Percentiles rank a stretch among this genome's conserved stretches.
Conservation (phyloP, 805 yeast species). For the Lachancea fermentati region DNA sequence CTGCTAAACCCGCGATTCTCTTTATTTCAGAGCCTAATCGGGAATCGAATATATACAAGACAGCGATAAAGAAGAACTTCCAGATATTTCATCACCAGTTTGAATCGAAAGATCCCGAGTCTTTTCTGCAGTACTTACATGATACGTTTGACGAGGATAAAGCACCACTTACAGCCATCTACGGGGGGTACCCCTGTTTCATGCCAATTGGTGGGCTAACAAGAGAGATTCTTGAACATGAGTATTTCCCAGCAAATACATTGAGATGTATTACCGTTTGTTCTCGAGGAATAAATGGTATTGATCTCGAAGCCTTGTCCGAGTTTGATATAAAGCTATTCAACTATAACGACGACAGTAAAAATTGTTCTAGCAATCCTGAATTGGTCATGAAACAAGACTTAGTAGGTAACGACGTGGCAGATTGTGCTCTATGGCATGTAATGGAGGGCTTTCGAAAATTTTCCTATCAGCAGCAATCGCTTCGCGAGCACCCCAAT, state of each 20-base stretch:
- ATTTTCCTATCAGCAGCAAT: constrained; percentile 36
- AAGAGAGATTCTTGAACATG: constrained; percentile 35
- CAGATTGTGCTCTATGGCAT: constrained; percentile 56
- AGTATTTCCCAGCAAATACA: constrained; percentile 34
- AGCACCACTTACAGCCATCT: constrained; percentile 39
- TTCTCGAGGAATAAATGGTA: constrained; percentile 53
- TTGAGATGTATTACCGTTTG: constrained; percentile 47
- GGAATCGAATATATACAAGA: constrained; percentile 11
- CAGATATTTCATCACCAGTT: constrained; percentile 12
- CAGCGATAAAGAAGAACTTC: constrained; percentile 13
- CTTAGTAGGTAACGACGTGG: constrained; percentile 58
- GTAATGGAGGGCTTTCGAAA: constrained; percentile 50
- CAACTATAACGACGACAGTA: constrained; percentile 32
- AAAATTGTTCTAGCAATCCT: constrained; percentile 4
- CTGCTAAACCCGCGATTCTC: constrained; percentile 16
- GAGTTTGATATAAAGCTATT: constrained; percentile 39
- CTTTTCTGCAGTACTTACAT: constrained; percentile 13
- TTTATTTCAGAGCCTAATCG: constrained; percentile 20
- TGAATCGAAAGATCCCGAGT: constrained; percentile 10
- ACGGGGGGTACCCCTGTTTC: constrained; percentile 57
- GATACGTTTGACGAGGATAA: constrained; percentile 11
- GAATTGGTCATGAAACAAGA: constrained; percentile 13
- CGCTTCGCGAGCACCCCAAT: constrained; percentile 32
- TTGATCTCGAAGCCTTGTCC: constrained; percentile 40
- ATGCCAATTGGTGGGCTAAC: constrained; percentile 46